Conservation (phyloP, 1,139 yeast species). For the Blastobotrys capitulatus region DNA sequence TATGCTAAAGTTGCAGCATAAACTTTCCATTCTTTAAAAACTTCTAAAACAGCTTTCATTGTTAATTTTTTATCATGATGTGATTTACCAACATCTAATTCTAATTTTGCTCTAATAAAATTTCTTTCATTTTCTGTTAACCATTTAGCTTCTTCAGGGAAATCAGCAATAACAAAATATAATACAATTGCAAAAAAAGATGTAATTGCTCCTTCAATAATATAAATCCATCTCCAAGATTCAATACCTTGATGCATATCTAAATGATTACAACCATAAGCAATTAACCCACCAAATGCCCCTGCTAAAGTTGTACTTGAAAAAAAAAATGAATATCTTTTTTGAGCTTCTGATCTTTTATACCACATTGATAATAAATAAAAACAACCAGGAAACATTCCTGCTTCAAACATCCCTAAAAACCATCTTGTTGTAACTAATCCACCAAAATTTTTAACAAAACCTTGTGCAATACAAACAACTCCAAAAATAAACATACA, state of each 20-base stretch:
- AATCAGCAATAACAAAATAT: constrained; percentile 64
- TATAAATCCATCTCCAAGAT: constrained; percentile 73
- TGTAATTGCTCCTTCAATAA: constrained; percentile 69
- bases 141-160: constrained; percentile 59
- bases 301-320: constrained; percentile 69
- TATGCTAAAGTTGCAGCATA: constrained; percentile 56
- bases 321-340: constrained; percentile 63
- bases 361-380: constrained; percentile 53
- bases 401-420: constrained; percentile 61
- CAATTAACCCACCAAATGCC: constrained; percentile 77
- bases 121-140: constrained; percentile 38
- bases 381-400: constrained; percentile 70
- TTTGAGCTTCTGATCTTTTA: constrained; percentile 58
- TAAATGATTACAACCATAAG: constrained; percentile 51
- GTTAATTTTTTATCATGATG: constrained; percentile 32
- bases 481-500: constrained; percentile 59
- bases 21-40: constrained; percentile 39
- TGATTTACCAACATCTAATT: constrained; percentile 35
- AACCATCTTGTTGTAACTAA: constrained; percentile 57
- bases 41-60: constrained; percentile 30
- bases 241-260: constrained; percentile 44
- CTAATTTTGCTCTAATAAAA: constrained; percentile 41
- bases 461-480: constrained; percentile 62
- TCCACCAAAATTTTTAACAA: constrained; percentile 52
- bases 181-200: constrained; percentile 56